These are phyloP conservation scores for Barnettozyma pratensis DNA, from an alignment of 805 yeast species.

Conservation along the genomic window DNA sequence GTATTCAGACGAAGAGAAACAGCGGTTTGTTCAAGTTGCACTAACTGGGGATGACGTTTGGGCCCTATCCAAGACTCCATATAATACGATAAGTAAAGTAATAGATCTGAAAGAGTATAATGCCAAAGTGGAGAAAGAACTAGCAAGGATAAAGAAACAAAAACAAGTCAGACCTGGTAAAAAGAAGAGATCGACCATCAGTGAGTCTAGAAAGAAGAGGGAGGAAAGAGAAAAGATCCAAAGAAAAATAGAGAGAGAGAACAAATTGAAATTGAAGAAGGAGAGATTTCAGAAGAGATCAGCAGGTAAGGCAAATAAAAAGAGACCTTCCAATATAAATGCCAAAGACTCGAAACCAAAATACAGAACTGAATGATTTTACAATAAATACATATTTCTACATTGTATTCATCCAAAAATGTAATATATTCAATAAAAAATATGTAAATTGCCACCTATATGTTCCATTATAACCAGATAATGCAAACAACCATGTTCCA, in stretches of 20 bases:
- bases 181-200: constrained; percentile 16
- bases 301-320: constrained; percentile 22
- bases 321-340: constrained; percentile 11
- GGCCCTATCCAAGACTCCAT: not conserved
- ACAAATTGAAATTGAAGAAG: constrained; percentile 18
- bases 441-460: not conserved
- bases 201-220: constrained; percentile 10
- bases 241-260: constrained; percentile 10
- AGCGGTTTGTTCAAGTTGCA: constrained; percentile 11
- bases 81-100: constrained; percentile 10
- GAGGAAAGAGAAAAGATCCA: constrained; percentile 9
- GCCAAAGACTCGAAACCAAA: constrained; percentile 8
- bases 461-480: not conserved
- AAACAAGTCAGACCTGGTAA: constrained; percentile 23
- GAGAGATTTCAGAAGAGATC: constrained; percentile 16
- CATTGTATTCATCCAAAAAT: too few species aligned
- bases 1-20: constrained; percentile 6
- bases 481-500: too few species aligned
- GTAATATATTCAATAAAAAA: too few species aligned
- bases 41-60: constrained; percentile 18
- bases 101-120: constrained; percentile 16
- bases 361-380: constrained; percentile 16
- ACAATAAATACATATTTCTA: not conserved
- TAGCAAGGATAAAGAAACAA: constrained; percentile 3
- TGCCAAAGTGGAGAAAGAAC: constrained; percentile 10